phyloP scores from a whole-genome alignment of 2,329 filamentous ascomycete species.

The Orbilia quercus region DNA sequence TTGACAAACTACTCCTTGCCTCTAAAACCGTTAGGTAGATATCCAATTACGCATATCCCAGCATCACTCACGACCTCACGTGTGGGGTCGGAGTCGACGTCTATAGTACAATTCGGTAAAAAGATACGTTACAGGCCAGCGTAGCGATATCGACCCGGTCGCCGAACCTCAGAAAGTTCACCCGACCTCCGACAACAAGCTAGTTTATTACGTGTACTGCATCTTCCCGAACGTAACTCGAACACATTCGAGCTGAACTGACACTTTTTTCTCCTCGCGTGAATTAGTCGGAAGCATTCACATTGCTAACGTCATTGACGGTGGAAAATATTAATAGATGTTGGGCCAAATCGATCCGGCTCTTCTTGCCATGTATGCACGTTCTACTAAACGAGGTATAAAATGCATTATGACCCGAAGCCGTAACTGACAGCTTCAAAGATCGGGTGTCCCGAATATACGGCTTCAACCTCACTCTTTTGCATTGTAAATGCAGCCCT shows the following conservation, averaged over 20 bases:
- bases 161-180: background rate
- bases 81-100: too few relatives aligned
- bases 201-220: too few relatives aligned
- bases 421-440: too few relatives aligned
- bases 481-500: background rate
- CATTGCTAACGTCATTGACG: background rate
- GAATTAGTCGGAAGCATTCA: background rate
- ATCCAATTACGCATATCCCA: too few relatives aligned
- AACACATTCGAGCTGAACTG: background rate
- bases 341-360: background rate
- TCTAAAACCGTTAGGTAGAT: too few relatives aligned
- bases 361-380: background rate
- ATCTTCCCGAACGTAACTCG: too few relatives aligned
- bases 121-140: background rate
- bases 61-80: too few relatives aligned
- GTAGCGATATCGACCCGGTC: background rate
- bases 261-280: background rate
- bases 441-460: too few relatives aligned
- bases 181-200: background rate
- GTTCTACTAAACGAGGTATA: constrained; percentile 15
- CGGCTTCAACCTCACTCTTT: too few relatives aligned
- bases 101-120: background rate
- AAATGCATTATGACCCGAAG: background rate
- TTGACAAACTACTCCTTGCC: too few relatives aligned
- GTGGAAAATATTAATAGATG: too few relatives aligned